phyloP scores from a whole-genome alignment of 2,329 filamentous ascomycete species.

The Diaporthe citriasiana region DNA sequence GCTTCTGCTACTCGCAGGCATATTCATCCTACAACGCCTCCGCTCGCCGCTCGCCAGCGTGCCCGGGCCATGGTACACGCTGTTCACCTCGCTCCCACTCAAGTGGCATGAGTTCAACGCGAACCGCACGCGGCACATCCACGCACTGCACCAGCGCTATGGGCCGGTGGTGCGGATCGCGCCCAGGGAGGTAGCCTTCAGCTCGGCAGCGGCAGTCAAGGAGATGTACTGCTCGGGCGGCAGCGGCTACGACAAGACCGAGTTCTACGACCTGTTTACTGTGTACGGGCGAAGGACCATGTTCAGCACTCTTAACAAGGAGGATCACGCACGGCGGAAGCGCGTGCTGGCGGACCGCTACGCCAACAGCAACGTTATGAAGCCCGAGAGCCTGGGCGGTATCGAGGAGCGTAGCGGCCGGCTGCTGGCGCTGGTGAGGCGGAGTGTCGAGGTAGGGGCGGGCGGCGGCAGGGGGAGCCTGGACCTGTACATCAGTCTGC shows the following conservation, averaged over 20 bases:
- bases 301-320: slow-evolving; percentile 71
- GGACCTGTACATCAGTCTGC: slow-evolving; percentile 75
- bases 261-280: slow-evolving; percentile 73
- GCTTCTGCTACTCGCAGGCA: slow-evolving; percentile 30
- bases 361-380: slow-evolving; percentile 77
- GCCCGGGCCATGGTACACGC: slow-evolving; percentile 64
- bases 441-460: slow-evolving; percentile 48
- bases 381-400: slow-evolving; percentile 65
- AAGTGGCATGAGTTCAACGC: slow-evolving; percentile 71
- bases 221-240: slow-evolving; percentile 74
- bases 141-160: slow-evolving; percentile 67
- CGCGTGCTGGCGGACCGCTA: slow-evolving; percentile 76
- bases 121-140: slow-evolving; percentile 67
- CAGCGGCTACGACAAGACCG: slow-evolving; percentile 75
- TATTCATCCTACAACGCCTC: slow-evolving; percentile 45
- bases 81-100: slow-evolving; percentile 64
- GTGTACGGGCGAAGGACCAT: slow-evolving; percentile 72
- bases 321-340: slow-evolving; percentile 74
- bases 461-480: slow-evolving; percentile 55
- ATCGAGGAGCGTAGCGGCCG: slow-evolving; percentile 69
- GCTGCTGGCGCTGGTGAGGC: slow-evolving; percentile 68
- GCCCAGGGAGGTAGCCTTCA: slow-evolving; percentile 72
- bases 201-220: slow-evolving; percentile 68
- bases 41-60: slow-evolving; percentile 57
- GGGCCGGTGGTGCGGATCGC: slow-evolving; percentile 70